Evolutionary conservation across 1,139 yeast genomes (phyloP).

Genomic region (Candida albicans): DNA sequence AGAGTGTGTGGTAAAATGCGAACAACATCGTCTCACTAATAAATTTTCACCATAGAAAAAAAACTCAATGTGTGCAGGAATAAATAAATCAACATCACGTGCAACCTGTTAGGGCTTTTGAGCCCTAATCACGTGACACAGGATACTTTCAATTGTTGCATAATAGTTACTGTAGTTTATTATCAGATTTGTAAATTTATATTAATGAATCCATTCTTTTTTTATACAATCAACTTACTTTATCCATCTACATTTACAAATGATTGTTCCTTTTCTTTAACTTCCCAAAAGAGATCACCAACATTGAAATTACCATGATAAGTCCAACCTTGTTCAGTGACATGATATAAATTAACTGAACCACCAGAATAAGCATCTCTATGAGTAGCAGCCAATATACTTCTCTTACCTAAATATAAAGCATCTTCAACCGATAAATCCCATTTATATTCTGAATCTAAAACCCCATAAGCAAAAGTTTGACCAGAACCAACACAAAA

Average conservation of each 20-base stretch:
- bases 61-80: neutral
- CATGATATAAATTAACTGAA: constrained; percentile 87
- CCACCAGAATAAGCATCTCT: constrained; percentile 99
- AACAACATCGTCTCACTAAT: neutral
- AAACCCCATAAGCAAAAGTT: constrained; percentile 98
- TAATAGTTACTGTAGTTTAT: no score
- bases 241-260: constrained; percentile 83
- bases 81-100: neutral
- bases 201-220: neutral
- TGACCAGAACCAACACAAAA: constrained; percentile 99
- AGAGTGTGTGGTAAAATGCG: constrained; percentile 1
- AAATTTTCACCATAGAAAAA: neutral
- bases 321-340: constrained; percentile 90
- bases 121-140: neutral
- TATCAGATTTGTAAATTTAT: neutral
- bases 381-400: constrained; percentile 96
- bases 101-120: neutral
- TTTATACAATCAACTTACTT: neutral
- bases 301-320: constrained; percentile 95
- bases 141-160: no score
- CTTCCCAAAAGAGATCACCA: constrained; percentile 89
- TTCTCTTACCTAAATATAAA: constrained; percentile 88
- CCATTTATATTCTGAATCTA: constrained; percentile 90
- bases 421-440: constrained; percentile 92
- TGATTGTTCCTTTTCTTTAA: constrained; percentile 83